Conservation (phyloP, 2,329 filamentous ascomycete species). For the Macrophomina phaseolina region DNA sequence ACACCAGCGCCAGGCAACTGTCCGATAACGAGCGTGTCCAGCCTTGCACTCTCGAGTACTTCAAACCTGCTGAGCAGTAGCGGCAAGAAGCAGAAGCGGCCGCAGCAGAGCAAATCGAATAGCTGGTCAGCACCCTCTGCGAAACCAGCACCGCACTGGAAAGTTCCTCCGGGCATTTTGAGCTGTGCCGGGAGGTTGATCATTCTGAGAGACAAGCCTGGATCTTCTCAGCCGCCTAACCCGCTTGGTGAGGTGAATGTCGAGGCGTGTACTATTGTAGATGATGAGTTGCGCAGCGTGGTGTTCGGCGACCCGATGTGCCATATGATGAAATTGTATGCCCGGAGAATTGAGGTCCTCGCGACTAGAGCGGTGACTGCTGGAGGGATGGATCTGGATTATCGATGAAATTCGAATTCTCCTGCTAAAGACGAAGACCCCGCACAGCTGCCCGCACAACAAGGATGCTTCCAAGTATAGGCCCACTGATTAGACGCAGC, state of each 20-base stretch:
- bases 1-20: conserved; percentile 57
- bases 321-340: conserved; percentile 82
- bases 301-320: conserved; percentile 83
- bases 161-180: conserved; percentile 68
- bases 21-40: neutral
- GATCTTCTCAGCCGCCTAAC: neutral
- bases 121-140: conserved; percentile 30
- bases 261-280: conserved; percentile 70
- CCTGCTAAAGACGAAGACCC: neutral
- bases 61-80: neutral
- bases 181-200: conserved; percentile 74
- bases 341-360: conserved; percentile 71
- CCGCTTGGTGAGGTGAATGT: conserved; percentile 43
- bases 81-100: conserved; percentile 27
- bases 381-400: conserved; percentile 32
- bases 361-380: conserved; percentile 71
- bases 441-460: neutral
- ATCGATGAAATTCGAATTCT: neutral
- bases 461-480: neutral
- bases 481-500: neutral
- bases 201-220: conserved; percentile 57
- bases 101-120: conserved; percentile 18
- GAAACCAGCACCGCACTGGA: conserved; percentile 56
- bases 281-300: conserved; percentile 70
- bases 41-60: conserved; percentile 3